Evolutionary conservation across 2,329 filamentous ascomycete species (phyloP), one percentile per base, ranked within the genome.

Genomic region (Penicillium sp.): DNA sequence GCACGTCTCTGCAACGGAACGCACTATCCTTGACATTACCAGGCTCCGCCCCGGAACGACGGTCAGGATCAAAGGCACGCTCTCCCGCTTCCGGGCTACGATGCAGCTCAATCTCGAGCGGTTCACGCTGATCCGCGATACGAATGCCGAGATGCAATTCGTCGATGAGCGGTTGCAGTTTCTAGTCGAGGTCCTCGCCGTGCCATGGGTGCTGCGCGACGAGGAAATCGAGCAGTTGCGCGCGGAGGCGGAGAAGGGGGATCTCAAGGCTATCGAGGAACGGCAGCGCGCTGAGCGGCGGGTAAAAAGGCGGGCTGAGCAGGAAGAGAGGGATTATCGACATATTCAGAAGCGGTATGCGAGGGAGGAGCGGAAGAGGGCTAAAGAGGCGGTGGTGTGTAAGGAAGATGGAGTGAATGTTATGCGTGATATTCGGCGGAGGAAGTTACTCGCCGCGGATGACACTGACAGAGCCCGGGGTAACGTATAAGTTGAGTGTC

Each of bases 71-170:
- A 87, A 88, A 65, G 84, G 85, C 31, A 84, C 81, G 0, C 75
- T 88, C 10, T 78, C 78, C 0, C 74, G 71, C 11, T 87, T 84
- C 66, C 79, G 84, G 5, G 71, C 73, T 4, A 68, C 71, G 12
- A 80, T 81, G 61, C 85, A 88, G 65, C 61, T 88, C 8, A 75
- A 83, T 15, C 71, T 87, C 28, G 84, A 87, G 67, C 79, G 84
- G 3, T 76, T 85, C 7, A 75, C 72, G 41, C 58, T 81, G 0
- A 70, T 88, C 1, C 69, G 69, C 2, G 80, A 81, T 43, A 88
- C 84, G 14, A 79, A 79, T 43, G 80, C 83, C 31, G 86, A 88
- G 67, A 79, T 81, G 51, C 69, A 70, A 7, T 83, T 83, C 35
- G 83, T 86, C 79, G 75, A 78, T 1, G 80, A 83, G 62, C 78